These are phyloP conservation scores for Cladosporium phlei DNA, from an alignment of 2,329 filamentous ascomycete genomes.

Conservation along the genomic window DNA sequence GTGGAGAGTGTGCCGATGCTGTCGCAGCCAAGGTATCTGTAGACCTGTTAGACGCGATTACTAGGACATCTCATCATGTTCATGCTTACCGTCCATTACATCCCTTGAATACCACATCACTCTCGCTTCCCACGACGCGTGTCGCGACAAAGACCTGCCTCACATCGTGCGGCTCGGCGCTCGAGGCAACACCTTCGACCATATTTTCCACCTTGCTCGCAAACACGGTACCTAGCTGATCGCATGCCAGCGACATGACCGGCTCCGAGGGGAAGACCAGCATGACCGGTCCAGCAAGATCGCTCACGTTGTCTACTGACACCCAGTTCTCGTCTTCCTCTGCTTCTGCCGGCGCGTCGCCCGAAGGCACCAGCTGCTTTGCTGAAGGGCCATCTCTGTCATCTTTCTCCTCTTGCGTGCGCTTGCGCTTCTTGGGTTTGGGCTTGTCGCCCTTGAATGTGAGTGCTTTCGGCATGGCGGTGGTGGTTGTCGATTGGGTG, in stretches of 20 bases:
- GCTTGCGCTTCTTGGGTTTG: conserved; percentile 77
- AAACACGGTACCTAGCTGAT: conserved; percentile 83
- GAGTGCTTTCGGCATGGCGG: conserved; percentile 76
- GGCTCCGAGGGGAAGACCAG: conserved; percentile 73
- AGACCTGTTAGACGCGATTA: neutral
- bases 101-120: conserved; percentile 73
- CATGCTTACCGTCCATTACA: conserved; percentile 66
- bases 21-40: conserved; percentile 79
- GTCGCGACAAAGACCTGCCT: conserved; percentile 93
- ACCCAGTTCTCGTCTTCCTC: conserved; percentile 86
- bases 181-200: conserved; percentile 73
- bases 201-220: conserved; percentile 79
- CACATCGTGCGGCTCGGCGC: conserved; percentile 91
- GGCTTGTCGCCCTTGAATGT: conserved; percentile 98
- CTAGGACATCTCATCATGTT: neutral
- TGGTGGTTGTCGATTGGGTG: neutral
- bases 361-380: conserved; percentile 30
- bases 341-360: conserved; percentile 38
- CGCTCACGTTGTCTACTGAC: conserved; percentile 66
- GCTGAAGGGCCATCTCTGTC: conserved; percentile 33
- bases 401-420: conserved; percentile 51
- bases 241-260: conserved; percentile 73
- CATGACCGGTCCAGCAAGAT: conserved; percentile 77
- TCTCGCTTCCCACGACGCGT: conserved; percentile 73
- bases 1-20: conserved; percentile 75